Percentiles rank a stretch among this genome's conserved stretches.
Conservation (phyloP, 1,284 basidiomycete genomes). For the Cutaneotrichosporon sp. region DNA sequence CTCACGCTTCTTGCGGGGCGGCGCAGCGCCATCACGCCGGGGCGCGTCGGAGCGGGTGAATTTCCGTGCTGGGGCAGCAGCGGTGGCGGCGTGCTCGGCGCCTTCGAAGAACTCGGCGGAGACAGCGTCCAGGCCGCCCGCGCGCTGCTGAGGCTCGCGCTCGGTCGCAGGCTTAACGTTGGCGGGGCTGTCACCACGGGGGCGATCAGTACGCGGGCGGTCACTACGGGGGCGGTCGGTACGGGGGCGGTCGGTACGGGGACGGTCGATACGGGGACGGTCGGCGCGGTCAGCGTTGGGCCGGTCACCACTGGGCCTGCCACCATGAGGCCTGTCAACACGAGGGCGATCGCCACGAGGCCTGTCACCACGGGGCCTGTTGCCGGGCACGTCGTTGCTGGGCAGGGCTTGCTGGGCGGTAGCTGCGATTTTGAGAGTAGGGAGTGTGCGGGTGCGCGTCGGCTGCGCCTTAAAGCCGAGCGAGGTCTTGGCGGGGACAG, state of each 20-base stretch:
- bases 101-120: constrained; percentile 22
- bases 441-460: constrained; percentile 17
- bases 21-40: background rate
- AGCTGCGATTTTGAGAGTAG: constrained; percentile 9
- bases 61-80: background rate
- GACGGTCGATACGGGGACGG: too few species aligned
- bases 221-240: too few species aligned
- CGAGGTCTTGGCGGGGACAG: background rate
- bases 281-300: background rate
- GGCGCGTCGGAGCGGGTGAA: background rate
- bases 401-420: background rate
- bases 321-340: too few species aligned
- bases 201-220: background rate
- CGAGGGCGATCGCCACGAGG: too few species aligned
- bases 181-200: background rate
- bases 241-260: too few species aligned
- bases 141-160: background rate
- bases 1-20: background rate
- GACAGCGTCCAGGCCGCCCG: background rate
- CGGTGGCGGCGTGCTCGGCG: constrained; percentile 10
- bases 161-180: background rate
- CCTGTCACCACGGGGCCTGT: background rate
- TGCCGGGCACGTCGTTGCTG: background rate
- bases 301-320: background rate
- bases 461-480: constrained; percentile 1